Base-by-base conservation (phyloP, 2,329 filamentous ascomycete genomes). In the Pseudogymnoascus sp. region DNA sequence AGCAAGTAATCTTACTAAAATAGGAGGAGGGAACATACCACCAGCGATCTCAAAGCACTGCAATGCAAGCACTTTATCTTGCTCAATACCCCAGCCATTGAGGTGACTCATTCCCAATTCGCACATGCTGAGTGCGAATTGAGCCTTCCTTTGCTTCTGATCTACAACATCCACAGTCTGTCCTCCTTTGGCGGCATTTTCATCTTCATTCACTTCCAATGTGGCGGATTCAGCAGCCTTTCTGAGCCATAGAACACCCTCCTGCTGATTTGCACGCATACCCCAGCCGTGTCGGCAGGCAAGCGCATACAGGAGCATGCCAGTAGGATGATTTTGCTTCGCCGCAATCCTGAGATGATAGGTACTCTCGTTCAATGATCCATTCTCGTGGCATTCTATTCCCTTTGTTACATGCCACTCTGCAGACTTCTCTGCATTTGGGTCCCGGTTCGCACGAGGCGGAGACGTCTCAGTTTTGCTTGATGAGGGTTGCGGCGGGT, bases 251-350 rank as follows among this genome's bases (percentile, higher is more conserved):
- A 88, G 84, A 0, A 97, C 90, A 6, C 91, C 95, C 75, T 99
- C 95, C 58, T 83, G 83, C 71, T 91, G 91, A 73, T 96, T 97
- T 6, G 91, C 85, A 8, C 93, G 88, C 91, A 97, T 97, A 16
- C 95, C 95, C 95, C 95, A 99, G 59, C 95, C 95, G 72, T 99
- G 95, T 59, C 95, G 85, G 72, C 93, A 97, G 9, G 95, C 95
- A 37, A 99, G 82, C 4, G 93, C 95, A 74, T 97, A 99, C 33
- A 97, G 81, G 11, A 99, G 84, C 95, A 99, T 99, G 21, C 89
- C 95, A 0, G 93, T 96, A 0, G 95, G 90, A 63, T 96, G 85
- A 55, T 91, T 90, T 63, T 90, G 88, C 69, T 88, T 87, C 0
- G 95, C 93, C 3, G 95, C 95, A 64, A 96, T 84, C 35, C 95